Evolutionary conservation across 1,284 basidiomycete species (phyloP).

Genomic region (Volvariella volvacea): DNA sequence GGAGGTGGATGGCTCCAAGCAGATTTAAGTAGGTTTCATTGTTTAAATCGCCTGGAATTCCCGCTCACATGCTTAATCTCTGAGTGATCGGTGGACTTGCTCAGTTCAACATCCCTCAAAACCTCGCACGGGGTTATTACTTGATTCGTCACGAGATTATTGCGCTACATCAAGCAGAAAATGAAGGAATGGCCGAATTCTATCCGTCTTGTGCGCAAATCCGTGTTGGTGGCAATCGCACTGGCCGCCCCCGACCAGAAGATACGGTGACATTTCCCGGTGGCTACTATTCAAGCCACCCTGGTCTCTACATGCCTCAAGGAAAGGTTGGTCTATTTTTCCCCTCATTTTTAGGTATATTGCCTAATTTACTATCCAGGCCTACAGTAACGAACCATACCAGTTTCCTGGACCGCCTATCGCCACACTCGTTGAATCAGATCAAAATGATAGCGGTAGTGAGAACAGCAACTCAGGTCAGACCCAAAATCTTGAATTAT

Average conservation of each 20-base stretch:
- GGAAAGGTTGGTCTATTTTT: too few species aligned
- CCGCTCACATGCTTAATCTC: conserved; percentile 5
- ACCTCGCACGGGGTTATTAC: conserved; percentile 56
- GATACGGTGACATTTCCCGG: conserved; percentile 58
- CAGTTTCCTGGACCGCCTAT: conserved; percentile 46
- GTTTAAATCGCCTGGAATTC: background rate
- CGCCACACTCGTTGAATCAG: conserved; percentile 29
- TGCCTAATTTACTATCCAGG: background rate
- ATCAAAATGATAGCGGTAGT: background rate
- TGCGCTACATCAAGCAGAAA: conserved; percentile 52
- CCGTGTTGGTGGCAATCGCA: conserved; percentile 43
- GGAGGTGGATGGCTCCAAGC: conserved; percentile 27
- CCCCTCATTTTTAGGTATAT: background rate
- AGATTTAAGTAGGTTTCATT: conserved; percentile 6
- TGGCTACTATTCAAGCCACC: conserved; percentile 62
- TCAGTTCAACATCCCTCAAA: conserved; percentile 46
- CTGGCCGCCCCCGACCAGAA: conserved; percentile 29
- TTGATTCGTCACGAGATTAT: conserved; percentile 70
- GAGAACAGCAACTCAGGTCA: conserved; percentile 1
- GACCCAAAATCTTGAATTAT: background rate
- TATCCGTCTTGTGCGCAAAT: conserved; percentile 68
- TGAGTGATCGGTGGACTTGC: conserved; percentile 24
- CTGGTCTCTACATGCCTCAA: conserved; percentile 32
- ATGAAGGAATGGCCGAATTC: conserved; percentile 56
- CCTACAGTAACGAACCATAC: conserved; percentile 31